These are phyloP conservation scores for Cladobotryum mycophilum DNA, from an alignment of 2,329 filamentous ascomycete species.

Conservation along the genomic window DNA sequence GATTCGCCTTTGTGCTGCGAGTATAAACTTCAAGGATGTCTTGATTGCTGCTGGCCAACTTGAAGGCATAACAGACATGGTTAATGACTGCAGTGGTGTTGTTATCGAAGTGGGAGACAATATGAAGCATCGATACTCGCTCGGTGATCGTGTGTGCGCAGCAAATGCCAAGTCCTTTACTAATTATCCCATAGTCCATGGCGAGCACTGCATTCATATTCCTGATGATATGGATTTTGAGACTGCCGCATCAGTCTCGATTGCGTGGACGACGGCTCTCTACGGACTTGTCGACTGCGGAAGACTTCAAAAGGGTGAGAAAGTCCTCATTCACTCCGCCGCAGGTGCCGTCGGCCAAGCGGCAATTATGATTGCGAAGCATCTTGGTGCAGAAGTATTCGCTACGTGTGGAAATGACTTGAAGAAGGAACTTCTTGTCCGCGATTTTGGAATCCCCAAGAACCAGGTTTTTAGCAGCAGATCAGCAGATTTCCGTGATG, in stretches of 20 bases:
- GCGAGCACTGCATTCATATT: neutral
- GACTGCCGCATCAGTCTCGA: constrained; percentile 3
- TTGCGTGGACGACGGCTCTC: constrained; percentile 10
- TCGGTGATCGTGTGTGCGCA: constrained; percentile 12
- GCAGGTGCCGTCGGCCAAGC: constrained; percentile 1
- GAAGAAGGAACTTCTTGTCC: neutral
- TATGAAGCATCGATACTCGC: constrained; percentile 16
- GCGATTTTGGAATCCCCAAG: neutral
- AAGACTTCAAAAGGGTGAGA: constrained; percentile 9
- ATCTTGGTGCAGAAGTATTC: neutral
- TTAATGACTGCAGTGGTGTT: constrained; percentile 28
- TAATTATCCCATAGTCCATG: constrained; percentile 2
- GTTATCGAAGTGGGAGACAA: constrained; percentile 24
- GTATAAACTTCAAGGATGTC: constrained; percentile 32
- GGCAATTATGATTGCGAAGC: neutral
- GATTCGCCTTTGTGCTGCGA: constrained; percentile 15
- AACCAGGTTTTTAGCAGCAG: neutral
- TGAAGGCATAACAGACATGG: constrained; percentile 21
- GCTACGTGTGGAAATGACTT: neutral
- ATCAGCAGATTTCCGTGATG: neutral
- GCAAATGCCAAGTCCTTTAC: constrained; percentile 1
- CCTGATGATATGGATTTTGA: constrained; percentile 2
- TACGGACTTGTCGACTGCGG: constrained; percentile 19
- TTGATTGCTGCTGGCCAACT: constrained; percentile 30
- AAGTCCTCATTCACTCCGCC: neutral